A percentile compares a stretch with the other conserved stretches of the same genome.
Evolutionary conservation across 306 rosid genomes (phyloP).

Genomic region (Neltuma alba): DNA sequence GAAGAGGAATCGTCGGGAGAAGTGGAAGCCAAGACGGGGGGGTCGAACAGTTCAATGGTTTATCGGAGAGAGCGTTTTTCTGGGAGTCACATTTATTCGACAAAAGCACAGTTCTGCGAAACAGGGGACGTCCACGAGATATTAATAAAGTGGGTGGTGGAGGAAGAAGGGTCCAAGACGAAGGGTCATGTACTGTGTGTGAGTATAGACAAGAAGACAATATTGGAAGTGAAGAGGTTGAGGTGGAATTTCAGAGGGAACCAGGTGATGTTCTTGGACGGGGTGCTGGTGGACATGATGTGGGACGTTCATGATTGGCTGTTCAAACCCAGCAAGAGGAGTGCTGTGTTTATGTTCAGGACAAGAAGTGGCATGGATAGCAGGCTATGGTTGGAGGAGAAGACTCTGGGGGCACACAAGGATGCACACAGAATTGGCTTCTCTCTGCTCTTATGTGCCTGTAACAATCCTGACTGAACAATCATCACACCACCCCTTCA

Average conservation of each 20-base stretch:
- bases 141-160: slow-evolving; percentile 57
- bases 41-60: slow-evolving; percentile 47
- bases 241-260: slow-evolving; percentile 97
- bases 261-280: slow-evolving; percentile 80
- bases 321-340: slow-evolving; percentile 51
- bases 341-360: slow-evolving; percentile 78
- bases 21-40: neutral
- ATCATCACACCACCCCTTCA: neutral
- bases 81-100: slow-evolving; percentile 51
- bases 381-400: slow-evolving; percentile 91
- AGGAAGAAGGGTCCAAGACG: slow-evolving; percentile 32
- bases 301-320: slow-evolving; percentile 98
- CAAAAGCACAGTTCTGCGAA: slow-evolving; percentile 64
- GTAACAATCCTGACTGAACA: slow-evolving; percentile 56
- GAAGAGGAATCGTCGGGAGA: slow-evolving; percentile 28
- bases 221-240: slow-evolving; percentile 73
- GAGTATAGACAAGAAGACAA: slow-evolving; percentile 59
- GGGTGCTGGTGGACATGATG: slow-evolving; percentile 87
- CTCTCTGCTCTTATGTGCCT: slow-evolving; percentile 73
- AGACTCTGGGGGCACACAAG: slow-evolving; percentile 42
- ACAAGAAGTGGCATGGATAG: slow-evolving; percentile 82
- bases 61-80: slow-evolving; percentile 61
- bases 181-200: slow-evolving; percentile 51
- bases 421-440: slow-evolving; percentile 55
- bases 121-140: slow-evolving; percentile 63